Evolutionary conservation across 2,329 filamentous ascomycete genomes (phyloP).

Genomic region (Sporothrix pallida): DNA sequence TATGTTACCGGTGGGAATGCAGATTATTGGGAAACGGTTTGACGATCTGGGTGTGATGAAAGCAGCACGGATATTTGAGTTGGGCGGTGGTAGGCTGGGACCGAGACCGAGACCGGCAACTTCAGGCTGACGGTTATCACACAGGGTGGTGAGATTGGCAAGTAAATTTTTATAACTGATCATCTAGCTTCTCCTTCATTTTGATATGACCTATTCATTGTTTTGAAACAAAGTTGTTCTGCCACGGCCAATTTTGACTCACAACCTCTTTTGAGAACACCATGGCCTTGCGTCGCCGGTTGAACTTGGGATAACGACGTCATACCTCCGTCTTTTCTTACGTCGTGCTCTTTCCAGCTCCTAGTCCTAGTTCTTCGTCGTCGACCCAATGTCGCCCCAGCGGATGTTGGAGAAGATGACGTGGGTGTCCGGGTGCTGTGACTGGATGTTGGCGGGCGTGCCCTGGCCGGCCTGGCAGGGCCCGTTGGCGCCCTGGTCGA

Average conservation of each 20-base stretch:
- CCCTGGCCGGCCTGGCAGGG: slow-evolving; percentile 50
- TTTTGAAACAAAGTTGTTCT: too few relatives aligned
- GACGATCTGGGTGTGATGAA: slow-evolving; percentile 43
- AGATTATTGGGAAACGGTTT: slow-evolving; percentile 43
- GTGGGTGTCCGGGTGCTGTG: slow-evolving; percentile 46
- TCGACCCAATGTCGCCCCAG: slow-evolving; percentile 52
- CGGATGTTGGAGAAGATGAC: slow-evolving; percentile 55
- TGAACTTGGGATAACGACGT: too few relatives aligned
- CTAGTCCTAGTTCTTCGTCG: slow-evolving; percentile 36
- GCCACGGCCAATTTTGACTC: too few relatives aligned
- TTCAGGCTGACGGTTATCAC: background rate
- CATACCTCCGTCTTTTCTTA: too few relatives aligned
- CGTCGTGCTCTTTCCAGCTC: background rate
- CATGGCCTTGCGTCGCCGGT: too few relatives aligned
- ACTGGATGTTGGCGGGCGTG: slow-evolving; percentile 50
- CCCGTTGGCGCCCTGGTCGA: slow-evolving; percentile 53
- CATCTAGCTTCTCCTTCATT: too few relatives aligned
- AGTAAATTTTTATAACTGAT: background rate
- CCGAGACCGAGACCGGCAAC: background rate
- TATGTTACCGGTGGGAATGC: slow-evolving; percentile 44
- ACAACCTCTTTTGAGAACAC: too few relatives aligned
- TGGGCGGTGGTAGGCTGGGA: slow-evolving; percentile 40
- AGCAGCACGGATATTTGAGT: slow-evolving; percentile 43
- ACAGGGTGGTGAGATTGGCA: background rate
- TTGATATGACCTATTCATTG: too few relatives aligned